phyloP scores from a whole-genome alignment of 2,329 filamentous ascomycete species.

The Fusarium equiseti region DNA sequence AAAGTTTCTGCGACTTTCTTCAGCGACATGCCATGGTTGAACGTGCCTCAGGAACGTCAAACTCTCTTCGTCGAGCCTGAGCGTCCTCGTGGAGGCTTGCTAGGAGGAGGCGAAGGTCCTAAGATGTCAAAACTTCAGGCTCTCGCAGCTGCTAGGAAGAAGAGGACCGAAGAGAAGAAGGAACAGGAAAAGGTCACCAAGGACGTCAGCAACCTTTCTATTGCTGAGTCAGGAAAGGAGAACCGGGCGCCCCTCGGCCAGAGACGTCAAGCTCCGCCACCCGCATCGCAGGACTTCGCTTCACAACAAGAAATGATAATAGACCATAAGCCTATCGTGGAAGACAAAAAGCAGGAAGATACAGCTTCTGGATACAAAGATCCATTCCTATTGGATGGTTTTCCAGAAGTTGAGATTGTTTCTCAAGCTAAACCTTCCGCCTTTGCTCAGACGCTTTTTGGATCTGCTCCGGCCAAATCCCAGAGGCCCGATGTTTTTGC shows the following conservation, averaged over 20 bases:
- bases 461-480: conserved; percentile 53
- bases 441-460: conserved; percentile 68
- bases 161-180: conserved; percentile 77
- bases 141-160: conserved; percentile 86
- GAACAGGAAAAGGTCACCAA: conserved; percentile 46
- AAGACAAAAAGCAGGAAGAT: neutral
- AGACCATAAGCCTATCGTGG: neutral
- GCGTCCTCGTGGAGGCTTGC: conserved; percentile 72
- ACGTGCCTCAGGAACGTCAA: conserved; percentile 74
- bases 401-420: conserved; percentile 11
- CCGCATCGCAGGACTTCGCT: conserved; percentile 3
- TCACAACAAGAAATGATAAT: neutral
- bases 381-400: neutral
- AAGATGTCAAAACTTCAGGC: conserved; percentile 93
- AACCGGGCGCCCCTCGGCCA: conserved; percentile 34
- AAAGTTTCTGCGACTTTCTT: conserved; percentile 72
- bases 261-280: conserved; percentile 39
- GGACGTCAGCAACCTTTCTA: conserved; percentile 50
- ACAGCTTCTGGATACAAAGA: neutral
- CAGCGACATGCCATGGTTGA: conserved; percentile 86
- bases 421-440: conserved; percentile 59
- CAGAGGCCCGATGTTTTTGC: conserved; percentile 52
- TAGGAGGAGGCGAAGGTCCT: conserved; percentile 78
- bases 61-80: conserved; percentile 71
- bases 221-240: conserved; percentile 51